phyloP scores from a whole-genome alignment of 2,329 filamentous ascomycete species.

The Emergomyces pasteurianus region DNA sequence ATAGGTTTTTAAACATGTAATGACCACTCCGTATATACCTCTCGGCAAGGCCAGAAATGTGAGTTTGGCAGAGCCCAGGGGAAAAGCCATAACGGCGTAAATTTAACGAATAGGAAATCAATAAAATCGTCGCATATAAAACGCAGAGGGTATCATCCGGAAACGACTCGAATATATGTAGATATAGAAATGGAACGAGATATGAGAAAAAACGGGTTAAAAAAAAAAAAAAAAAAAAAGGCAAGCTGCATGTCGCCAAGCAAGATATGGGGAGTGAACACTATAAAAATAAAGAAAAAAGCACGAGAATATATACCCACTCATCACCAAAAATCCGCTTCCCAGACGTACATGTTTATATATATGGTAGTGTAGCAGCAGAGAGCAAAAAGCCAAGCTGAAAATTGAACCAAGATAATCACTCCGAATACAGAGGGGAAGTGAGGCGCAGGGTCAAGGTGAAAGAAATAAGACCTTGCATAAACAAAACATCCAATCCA shows the following conservation, averaged over 20 bases:
- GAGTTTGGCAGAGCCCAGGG: neutral
- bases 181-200: neutral
- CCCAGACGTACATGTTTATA: neutral
- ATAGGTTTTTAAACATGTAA: neutral
- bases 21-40: neutral
- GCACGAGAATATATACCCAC: neutral
- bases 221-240: neutral
- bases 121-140: neutral
- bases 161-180: neutral
- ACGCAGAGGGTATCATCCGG: conserved; percentile 1
- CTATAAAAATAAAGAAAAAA: neutral
- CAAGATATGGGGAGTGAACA: neutral
- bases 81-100: neutral
- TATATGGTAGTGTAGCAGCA: neutral
- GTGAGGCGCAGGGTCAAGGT: neutral
- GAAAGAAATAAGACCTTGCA: neutral
- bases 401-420: neutral
- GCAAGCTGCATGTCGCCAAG: neutral
- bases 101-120: neutral
- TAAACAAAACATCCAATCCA: too few species aligned
- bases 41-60: neutral
- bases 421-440: neutral
- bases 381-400: neutral
- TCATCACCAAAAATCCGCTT: neutral
- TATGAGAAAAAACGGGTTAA: neutral